Conservation (phyloP, 805 yeast genomes). For the Starmerella vitae region DNA sequence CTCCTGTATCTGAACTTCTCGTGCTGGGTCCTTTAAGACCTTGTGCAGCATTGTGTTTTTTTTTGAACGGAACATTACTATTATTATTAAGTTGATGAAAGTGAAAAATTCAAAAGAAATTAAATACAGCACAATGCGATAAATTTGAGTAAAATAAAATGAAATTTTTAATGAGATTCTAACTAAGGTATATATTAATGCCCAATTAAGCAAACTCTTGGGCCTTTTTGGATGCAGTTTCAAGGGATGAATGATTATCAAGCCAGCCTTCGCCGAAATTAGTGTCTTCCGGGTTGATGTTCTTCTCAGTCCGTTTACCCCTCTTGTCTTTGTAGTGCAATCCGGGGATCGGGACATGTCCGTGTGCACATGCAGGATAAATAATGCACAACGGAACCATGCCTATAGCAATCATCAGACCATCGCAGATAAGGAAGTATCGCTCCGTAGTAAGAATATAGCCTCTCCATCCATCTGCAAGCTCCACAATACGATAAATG, state of each 20-base stretch:
- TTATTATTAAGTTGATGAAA: not conserved
- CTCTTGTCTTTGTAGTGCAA: no score
- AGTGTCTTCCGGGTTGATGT: no score
- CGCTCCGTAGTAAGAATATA: conserved; percentile 45
- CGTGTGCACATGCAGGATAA: conserved; percentile 53
- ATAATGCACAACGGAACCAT: conserved; percentile 35
- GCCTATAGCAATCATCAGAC: conserved; percentile 45
- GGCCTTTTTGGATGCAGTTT: no score
- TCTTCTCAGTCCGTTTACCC: no score
- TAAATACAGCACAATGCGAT: no score
- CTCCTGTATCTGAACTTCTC: conserved; percentile 19
- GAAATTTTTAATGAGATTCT: no score
- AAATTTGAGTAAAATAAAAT: no score
- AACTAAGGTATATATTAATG: no score
- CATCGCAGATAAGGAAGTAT: conserved; percentile 48
- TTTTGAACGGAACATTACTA: conserved; percentile 17
- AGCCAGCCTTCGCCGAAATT: no score
- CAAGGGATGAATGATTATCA: no score
- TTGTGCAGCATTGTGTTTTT: conserved; percentile 19
- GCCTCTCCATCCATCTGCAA: conserved; percentile 62
- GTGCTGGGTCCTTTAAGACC: conserved; percentile 19
- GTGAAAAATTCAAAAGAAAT: not conserved
- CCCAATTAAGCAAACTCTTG: no score
- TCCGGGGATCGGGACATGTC: conserved; percentile 23
- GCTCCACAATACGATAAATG: conserved; percentile 58